phyloP scores from a whole-genome alignment of 2,329 filamentous ascomycete genomes.

The Apiospora kogelbergensis region DNA sequence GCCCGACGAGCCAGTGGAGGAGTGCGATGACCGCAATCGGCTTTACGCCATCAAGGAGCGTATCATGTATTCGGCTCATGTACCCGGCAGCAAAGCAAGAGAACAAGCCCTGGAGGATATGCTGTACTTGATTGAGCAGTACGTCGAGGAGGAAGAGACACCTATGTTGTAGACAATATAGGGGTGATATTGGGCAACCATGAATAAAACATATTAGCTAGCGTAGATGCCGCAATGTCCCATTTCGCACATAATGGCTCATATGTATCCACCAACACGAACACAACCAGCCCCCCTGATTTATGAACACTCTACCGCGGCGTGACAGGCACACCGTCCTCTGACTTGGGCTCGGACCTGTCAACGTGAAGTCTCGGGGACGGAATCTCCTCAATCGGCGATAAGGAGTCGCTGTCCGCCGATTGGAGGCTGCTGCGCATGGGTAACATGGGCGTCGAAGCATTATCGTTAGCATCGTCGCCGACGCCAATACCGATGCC shows the following conservation, averaged over 20 bases:
- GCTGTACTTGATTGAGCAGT: conserved; percentile 17
- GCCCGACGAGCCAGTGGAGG: conserved; percentile 23
- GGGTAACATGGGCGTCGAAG: neutral
- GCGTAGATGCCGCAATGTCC: neutral
- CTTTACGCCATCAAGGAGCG: conserved; percentile 24
- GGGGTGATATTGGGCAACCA: too few relatives aligned
- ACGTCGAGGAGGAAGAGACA: neutral
- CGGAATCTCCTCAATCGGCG: neutral
- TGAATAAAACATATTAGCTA: neutral
- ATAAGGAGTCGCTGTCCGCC: neutral
- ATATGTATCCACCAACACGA: neutral
- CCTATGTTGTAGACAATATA: neutral
- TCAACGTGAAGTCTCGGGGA: neutral
- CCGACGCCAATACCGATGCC: too few relatives aligned
- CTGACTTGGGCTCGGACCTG: neutral
- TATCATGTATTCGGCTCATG: conserved; percentile 22
- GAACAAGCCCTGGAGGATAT: conserved; percentile 16
- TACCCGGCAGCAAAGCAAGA: conserved; percentile 15
- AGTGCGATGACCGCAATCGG: conserved; percentile 25
- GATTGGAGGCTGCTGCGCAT: neutral
- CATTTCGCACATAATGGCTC: neutral
- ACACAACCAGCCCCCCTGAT: neutral
- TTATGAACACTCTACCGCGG: neutral
- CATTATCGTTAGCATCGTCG: neutral
- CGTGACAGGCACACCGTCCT: neutral